These are phyloP conservation scores for Stevia rebaudiana DNA, from an alignment of 140 eudicot genomes.

Conservation along the genomic window DNA sequence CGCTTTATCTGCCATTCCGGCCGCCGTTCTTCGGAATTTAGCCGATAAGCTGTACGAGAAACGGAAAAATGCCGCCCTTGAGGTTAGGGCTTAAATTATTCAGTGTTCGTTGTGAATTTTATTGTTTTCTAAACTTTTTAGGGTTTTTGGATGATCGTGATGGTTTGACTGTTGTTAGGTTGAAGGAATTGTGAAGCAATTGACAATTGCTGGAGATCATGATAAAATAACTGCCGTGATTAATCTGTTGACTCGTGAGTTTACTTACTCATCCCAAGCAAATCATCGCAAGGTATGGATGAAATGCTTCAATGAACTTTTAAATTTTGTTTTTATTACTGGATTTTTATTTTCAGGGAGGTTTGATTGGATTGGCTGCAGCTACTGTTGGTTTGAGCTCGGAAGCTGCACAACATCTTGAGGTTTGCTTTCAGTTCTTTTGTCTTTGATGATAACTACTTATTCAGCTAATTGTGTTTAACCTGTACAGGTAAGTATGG, in stretches of 20 bases:
- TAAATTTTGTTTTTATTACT: neutral
- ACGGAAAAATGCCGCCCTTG: slow-evolving; percentile 88
- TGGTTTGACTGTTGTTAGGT: slow-evolving; percentile 41
- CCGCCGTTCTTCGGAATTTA: slow-evolving; percentile 70
- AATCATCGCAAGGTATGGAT: slow-evolving; percentile 72
- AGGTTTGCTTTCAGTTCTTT: slow-evolving; percentile 40
- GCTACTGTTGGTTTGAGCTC: slow-evolving; percentile 83
- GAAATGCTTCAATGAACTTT: neutral
- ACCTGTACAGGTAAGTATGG: neutral
- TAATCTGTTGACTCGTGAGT: slow-evolving; percentile 66
- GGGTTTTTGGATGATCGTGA: slow-evolving; percentile 21
- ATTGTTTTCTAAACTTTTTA: neutral
- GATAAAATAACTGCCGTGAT: slow-evolving; percentile 71
- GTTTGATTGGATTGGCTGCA: slow-evolving; percentile 98
- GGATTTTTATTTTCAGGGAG: slow-evolving; percentile 50
- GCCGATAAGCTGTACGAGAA: slow-evolving; percentile 89
- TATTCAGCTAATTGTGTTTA: neutral
- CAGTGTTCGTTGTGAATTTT: neutral
- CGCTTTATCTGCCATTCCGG: slow-evolving; percentile 58
- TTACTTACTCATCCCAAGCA: slow-evolving; percentile 68
- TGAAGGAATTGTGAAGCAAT: slow-evolving; percentile 92
- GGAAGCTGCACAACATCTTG: slow-evolving; percentile 95
- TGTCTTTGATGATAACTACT: neutral
- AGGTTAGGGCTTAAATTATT: slow-evolving; percentile 37
- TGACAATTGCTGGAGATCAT: slow-evolving; percentile 71